Conservation (phyloP, 441 rosid genomes). For the Aquilaria agallochum region DNA sequence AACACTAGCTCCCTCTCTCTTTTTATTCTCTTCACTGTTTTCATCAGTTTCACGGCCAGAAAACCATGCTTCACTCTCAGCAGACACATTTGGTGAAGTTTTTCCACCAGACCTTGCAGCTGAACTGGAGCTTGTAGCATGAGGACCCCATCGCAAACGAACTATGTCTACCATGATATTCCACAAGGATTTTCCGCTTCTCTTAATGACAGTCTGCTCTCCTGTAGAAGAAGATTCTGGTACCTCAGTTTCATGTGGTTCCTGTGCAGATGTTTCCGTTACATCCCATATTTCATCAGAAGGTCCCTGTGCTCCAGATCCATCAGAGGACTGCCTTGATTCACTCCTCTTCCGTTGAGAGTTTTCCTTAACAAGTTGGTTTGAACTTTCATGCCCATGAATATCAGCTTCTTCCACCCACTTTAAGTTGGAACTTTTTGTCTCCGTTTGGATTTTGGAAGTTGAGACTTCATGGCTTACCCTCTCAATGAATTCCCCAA, state of each 20-base stretch:
- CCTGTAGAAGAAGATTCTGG: conserved; percentile 30
- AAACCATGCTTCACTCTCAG: conserved; percentile 68
- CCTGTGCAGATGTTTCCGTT: conserved; percentile 47
- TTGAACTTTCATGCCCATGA: conserved; percentile 20
- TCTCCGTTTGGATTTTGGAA: conserved; percentile 39
- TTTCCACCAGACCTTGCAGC: conserved; percentile 45
- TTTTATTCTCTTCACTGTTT: conserved; percentile 44
- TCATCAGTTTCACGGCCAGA: conserved; percentile 82
- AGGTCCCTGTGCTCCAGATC: conserved; percentile 73
- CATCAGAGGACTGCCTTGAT: conserved; percentile 38
- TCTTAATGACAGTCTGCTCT: conserved; percentile 41
- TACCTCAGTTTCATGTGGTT: conserved; percentile 36
- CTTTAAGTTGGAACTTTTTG: conserved; percentile 20
- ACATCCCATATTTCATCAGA: conserved; percentile 89
- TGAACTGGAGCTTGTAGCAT: conserved; percentile 50
- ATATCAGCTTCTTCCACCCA: conserved; percentile 25
- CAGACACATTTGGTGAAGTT: conserved; percentile 63
- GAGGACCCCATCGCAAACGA: conserved; percentile 73
- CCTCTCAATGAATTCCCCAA: conserved; percentile 72
- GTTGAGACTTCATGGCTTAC: conserved; percentile 47
- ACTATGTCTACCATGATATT: conserved; percentile 59
- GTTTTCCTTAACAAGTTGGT: conserved; percentile 27
- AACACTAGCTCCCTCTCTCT: conserved; percentile 33
- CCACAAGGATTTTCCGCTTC: conserved; percentile 79
- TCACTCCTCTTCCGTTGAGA: conserved; percentile 32